phyloP scores from a whole-genome alignment of 2,329 filamentous ascomycete genomes.

The Trichoderma guizhouense region DNA sequence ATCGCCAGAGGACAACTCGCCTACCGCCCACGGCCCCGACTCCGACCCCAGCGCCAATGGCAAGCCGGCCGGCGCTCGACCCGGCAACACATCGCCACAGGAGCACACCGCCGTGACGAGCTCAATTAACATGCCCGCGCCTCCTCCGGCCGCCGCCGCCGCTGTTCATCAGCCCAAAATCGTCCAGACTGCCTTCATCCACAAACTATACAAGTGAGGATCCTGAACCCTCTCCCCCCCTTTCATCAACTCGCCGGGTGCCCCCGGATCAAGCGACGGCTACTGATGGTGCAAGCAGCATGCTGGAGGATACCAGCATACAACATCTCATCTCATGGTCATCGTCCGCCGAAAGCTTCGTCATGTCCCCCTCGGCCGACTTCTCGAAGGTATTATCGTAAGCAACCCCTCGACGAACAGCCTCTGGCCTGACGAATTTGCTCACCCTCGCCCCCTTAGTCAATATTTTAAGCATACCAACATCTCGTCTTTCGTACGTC shows the following conservation, averaged over 20 bases:
- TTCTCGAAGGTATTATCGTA: constrained; percentile 98
- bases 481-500: constrained; percentile 95
- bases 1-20: constrained; percentile 47
- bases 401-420: constrained; percentile 37
- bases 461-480: constrained; percentile 99
- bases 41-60: constrained; percentile 42
- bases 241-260: background rate
- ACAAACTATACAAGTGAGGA: constrained; percentile 94
- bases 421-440: background rate
- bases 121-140: constrained; percentile 48
- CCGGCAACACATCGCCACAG: constrained; percentile 37
- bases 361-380: constrained; percentile 96
- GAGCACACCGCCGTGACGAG: constrained; percentile 33
- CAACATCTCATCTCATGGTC: constrained; percentile 98
- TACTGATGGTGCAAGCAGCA: constrained; percentile 35
- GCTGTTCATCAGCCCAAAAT: constrained; percentile 93
- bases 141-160: constrained; percentile 58
- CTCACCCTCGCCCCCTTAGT: constrained; percentile 44
- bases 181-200: constrained; percentile 97
- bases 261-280: background rate
- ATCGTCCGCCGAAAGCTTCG: constrained; percentile 88
- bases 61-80: constrained; percentile 33
- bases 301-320: constrained; percentile 91
- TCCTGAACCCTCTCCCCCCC: background rate
- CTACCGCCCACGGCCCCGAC: constrained; percentile 44